Conservation (phyloP, 2,329 filamentous ascomycete species). For the Arthrinium phaeospermum region DNA sequence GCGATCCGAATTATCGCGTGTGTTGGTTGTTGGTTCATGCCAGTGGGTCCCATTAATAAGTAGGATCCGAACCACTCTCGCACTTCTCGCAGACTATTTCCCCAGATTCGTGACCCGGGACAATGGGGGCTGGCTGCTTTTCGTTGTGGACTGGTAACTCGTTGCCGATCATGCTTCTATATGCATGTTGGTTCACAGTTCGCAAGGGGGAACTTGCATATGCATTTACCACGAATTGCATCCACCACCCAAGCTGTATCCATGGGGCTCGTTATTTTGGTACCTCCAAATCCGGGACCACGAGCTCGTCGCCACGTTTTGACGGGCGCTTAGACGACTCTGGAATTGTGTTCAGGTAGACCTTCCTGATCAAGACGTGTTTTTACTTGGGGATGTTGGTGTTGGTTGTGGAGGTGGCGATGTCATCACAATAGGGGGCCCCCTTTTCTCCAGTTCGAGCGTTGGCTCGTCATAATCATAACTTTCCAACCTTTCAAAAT, state of each 20-base stretch:
- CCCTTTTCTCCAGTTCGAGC: background rate
- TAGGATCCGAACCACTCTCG: background rate
- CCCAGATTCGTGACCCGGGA: background rate
- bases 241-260: background rate
- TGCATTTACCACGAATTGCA: background rate
- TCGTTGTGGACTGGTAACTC: background rate
- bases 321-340: background rate
- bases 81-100: background rate
- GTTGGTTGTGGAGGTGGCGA: background rate
- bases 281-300: background rate
- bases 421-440: background rate
- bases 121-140: background rate
- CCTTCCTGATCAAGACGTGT: background rate
- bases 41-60: background rate
- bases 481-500: background rate
- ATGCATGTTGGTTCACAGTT: constrained; percentile 5
- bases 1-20: background rate
- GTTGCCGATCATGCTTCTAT: background rate
- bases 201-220: constrained; percentile 9
- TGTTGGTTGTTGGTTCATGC: background rate
- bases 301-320: background rate
- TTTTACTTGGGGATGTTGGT: background rate
- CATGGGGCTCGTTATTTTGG: background rate
- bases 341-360: background rate
- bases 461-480: background rate